Base-by-base conservation (phyloP, 805 yeast genomes). In the Candida ficus region DNA sequence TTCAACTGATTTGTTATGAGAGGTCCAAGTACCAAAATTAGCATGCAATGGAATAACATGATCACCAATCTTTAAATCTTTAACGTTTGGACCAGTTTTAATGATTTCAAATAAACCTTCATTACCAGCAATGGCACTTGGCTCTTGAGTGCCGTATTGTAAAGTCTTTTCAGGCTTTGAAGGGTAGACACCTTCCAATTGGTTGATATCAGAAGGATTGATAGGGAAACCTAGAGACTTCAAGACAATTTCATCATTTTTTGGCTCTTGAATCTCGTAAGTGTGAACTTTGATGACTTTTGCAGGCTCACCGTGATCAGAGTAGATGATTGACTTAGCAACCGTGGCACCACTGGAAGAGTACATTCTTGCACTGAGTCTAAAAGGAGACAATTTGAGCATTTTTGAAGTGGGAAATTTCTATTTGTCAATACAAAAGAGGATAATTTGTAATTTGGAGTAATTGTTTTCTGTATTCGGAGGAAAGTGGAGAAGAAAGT, bases 11-110 rank as follows among this genome's bases (percentile, higher is more conserved):
- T 82, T 58, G 9, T 84, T 80, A 49, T 83, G 86, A 3, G 91
- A 76, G 46, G 95, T 73, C 99, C 99, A 93, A 4, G 99, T 91
- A 23, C 99, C 99, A 44, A 80, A 81, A 51, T 84, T 83, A 11
- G 88, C 83, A 30, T 66, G 66, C 10, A 76, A 56, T 10, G 98
- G 97, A 33, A 91, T 75, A 29, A 81, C 87, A 90, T 95, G 88
- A 60, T 93, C 98, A 34, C 96, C 96, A 2, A 66, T 64, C 33
- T 67, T 51, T 38, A 85, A 66, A 7, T 57, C 52, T 17, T 51
- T 47, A 9, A 78, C 84, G 13, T 62, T 53, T 9, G 70, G 49
- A 17, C 95, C 96, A 9, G 76, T 74, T 39, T 80, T 77, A n/a
- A 85, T 57, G n/a, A 91, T 81, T 57, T 87, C 83, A 57, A 86